These are phyloP conservation scores for Chrysoporthe austroafricana DNA, from an alignment of 2,329 filamentous ascomycete species.

Conservation along the genomic window DNA sequence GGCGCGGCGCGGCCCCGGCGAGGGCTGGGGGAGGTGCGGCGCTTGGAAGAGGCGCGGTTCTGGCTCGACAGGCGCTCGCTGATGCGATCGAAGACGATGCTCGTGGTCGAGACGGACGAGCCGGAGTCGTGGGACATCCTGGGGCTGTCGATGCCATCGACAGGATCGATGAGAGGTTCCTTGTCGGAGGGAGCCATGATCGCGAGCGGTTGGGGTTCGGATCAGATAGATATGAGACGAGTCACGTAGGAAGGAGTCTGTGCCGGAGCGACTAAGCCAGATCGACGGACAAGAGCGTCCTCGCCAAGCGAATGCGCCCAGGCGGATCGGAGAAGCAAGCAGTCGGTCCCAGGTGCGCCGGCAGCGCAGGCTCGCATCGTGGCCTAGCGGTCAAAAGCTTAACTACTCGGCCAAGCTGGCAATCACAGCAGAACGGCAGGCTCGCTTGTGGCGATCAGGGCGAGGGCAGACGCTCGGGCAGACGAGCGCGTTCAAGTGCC, in stretches of 20 bases:
- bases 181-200: conserved; percentile 26
- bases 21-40: conserved; percentile 21
- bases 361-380: conserved; percentile 21
- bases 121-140: conserved; percentile 61
- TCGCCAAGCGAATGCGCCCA: background rate
- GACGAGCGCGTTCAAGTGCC: background rate
- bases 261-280: background rate
- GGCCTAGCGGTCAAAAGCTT: background rate
- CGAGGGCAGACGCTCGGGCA: background rate
- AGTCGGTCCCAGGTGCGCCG: conserved; percentile 7
- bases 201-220: background rate
- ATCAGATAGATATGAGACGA: conserved; percentile 7
- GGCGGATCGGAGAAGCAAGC: conserved; percentile 4
- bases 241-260: background rate
- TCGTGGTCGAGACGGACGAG: conserved; percentile 83
- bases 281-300: background rate
- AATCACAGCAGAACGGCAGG: background rate
- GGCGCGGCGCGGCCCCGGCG: conserved; percentile 23
- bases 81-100: conserved; percentile 78
- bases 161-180: conserved; percentile 19
- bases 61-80: conserved; percentile 53
- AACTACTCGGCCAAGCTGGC: conserved; percentile 19
- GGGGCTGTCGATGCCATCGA: conserved; percentile 22
- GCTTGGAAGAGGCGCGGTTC: conserved; percentile 30
- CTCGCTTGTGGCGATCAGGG: background rate